Base-by-base conservation (phyloP, 2,329 filamentous ascomycete species). In the Leptographium wingfieldii region DNA sequence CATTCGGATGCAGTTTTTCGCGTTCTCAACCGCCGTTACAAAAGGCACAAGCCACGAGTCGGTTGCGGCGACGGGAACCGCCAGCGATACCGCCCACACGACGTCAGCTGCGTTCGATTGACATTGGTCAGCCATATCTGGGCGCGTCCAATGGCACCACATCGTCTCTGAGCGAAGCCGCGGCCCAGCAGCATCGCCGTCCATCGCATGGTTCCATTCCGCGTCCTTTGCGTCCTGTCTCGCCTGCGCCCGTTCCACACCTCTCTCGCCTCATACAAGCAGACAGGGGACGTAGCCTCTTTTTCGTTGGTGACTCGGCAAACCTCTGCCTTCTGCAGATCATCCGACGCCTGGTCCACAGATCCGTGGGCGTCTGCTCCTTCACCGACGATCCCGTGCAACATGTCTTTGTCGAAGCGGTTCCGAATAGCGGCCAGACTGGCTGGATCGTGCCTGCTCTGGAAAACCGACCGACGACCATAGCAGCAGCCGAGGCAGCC, bases 301-400 rank as follows among this genome's bases (percentile, higher is more conserved):
- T 73, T 65, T 73, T 72, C 55, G 68, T 73, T 33, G 70, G 71
- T n/a, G 70, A 72, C 61, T 70, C 71, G 22, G 69, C 70, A 9
- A 71, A 69, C 4, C 35, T 72, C 6, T 69, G 69, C 0, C 71
- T 72, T 33, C 62, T 72, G 1, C 69, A 72, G 33, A 69, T 69
- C 27, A 71, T 72, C 16, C 68, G 71, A 0, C 66, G 71, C 3
- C 64, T 72, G 22, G 69, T 71, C 0, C 65, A 65, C 5, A 65
- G 68, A 27, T 65, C 67, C 19, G 57, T 73, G 4, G 71, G 70
- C 5, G 64, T 64, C 3, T 72, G 71, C 52, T 35, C 67, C 10
- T 69, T 73, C 46, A 67, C 68, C 10, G 68, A 72, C 27, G 71
- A 73, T 29, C 71, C 71, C 1, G 60, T 73, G 35, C 66, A 69